Evolutionary conservation across 352 stramenopile species (phyloP).

Genomic region (Globisporangium canariense): DNA sequence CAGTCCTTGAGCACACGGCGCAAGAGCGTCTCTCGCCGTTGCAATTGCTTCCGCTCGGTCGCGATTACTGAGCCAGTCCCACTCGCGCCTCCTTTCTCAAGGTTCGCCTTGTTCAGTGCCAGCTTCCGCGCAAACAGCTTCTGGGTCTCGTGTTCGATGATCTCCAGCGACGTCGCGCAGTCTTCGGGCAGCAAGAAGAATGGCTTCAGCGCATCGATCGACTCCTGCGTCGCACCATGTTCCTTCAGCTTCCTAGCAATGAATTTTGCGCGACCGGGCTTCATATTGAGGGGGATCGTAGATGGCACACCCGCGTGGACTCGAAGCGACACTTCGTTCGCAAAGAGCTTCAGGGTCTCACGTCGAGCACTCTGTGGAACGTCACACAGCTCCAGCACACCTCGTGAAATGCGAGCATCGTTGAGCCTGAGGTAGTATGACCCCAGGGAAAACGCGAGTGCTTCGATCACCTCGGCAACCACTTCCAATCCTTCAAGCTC

Average conservation of each 20-base stretch:
- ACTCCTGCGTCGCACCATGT: constrained; percentile 39
- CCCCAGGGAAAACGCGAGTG: constrained; percentile 51
- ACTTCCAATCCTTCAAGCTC: constrained; percentile 79
- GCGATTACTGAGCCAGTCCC: constrained; percentile 6
- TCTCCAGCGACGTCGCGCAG: constrained; percentile 50
- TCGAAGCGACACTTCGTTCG: constrained; percentile 67
- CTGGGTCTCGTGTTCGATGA: constrained; percentile 63
- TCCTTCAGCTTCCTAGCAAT: constrained; percentile 68
- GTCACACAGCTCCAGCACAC: constrained; percentile 67
- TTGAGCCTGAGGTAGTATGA: constrained; percentile 82
- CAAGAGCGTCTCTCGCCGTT: constrained; percentile 65
- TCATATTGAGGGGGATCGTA: constrained; percentile 51
- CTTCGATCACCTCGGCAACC: constrained; percentile 68
- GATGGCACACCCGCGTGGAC: constrained; percentile 61
- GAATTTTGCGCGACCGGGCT: constrained; percentile 72
- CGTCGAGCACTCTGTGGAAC: constrained; percentile 47
- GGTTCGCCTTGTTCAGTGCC: constrained; percentile 22
- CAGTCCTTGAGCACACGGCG: constrained; percentile 67
- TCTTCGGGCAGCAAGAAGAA: constrained; percentile 80
- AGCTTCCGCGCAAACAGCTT: constrained; percentile 53
- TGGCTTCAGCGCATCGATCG: constrained; percentile 57
- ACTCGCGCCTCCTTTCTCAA: constrained; percentile 10
- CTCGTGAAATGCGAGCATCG: constrained; percentile 64
- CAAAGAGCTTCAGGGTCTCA: constrained; percentile 74
- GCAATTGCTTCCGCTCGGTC: constrained; percentile 45